Conservation (phyloP, 805 yeast species). For the Saccharomycopsis sp. region DNA sequence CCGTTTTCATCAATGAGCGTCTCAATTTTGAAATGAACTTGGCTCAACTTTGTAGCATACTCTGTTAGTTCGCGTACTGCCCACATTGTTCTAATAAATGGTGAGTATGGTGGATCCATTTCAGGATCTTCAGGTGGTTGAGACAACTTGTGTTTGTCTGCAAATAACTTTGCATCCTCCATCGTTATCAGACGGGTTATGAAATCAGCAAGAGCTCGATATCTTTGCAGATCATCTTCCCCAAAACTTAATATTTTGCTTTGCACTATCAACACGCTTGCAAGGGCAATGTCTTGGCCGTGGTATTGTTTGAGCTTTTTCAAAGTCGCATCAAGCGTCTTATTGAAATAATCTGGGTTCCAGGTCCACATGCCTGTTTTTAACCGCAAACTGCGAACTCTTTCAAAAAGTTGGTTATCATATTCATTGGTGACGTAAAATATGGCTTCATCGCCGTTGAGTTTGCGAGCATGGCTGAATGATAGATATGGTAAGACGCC, state of each 20-base stretch:
- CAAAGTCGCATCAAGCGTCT: too few relatives aligned
- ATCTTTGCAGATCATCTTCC: too few relatives aligned
- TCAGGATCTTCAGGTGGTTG: not conserved
- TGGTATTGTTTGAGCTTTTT: too few relatives aligned
- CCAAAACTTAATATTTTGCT: too few relatives aligned
- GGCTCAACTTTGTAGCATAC: not conserved
- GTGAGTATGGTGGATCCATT: not conserved
- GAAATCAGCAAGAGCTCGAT: too few relatives aligned
- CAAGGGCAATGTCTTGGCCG: too few relatives aligned
- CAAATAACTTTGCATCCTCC: not conserved
- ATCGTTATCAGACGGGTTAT: not conserved
- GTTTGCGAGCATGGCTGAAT: not conserved
- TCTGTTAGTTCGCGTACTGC: not conserved
- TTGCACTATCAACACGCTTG: not conserved
- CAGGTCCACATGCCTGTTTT: too few relatives aligned
- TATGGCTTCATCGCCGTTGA: not conserved
- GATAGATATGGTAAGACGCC: not conserved
- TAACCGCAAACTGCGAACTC: too few relatives aligned
- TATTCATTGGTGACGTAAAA: not conserved
- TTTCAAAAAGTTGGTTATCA: not conserved
- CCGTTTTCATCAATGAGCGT: not conserved
- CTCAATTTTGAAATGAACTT: too few relatives aligned
- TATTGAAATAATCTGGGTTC: too few relatives aligned
- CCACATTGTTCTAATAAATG: not conserved
- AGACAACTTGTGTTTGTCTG: not conserved